Evolutionary conservation across 1,284 basidiomycete genomes (phyloP), one percentile per base, ranked within the genome.

Genomic region (Malassezia sp.): DNA sequence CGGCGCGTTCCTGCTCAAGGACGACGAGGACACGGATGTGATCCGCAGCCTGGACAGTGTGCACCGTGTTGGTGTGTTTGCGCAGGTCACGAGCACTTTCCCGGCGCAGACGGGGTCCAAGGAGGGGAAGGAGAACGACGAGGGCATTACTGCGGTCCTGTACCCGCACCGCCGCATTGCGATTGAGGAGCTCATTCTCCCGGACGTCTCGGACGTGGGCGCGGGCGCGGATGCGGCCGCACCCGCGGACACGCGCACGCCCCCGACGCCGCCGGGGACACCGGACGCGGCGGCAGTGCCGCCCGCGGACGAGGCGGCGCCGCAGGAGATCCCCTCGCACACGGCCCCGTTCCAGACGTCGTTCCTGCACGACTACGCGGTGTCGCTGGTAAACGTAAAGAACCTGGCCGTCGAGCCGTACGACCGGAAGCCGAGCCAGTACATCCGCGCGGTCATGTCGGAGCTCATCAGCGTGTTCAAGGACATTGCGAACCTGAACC

Each of bases 401-500:
- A 96, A 96, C 90, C 50, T 72, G 71, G 30, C 83, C 81, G 9
- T 79, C 35, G 49, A 83, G 53, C 81, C 87, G 0, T 91, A 84
- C 75, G 82, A 85, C 75, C 88, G 89, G 72, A 60, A 60, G 42
- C 85, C 91, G 39, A 59, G 59, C 42, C 57, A 60, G 41, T 83
- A 93, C 70, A 83, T 91, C 53, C 83, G 88, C 26, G 91, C 91
- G 2, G 84, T 95, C 74, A 91, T 90, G 81, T 83, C 84, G 42
- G 91, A 96, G 73, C 85, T 97, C 53, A 86, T 97, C 55, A 84
- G 84, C 37, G 88, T 95, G 26, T 96, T 97, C 79, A 97, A 96
- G 76, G 90, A 96, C 71, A 95, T 97, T 55, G 90, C 91, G 0
- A 86, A 91, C 70, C 78, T 96, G 42, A 95, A 93, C 73, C 89